These are phyloP conservation scores for Penicillium hesseltinei DNA, from an alignment of 2,329 filamentous ascomycete species.

Conservation along the genomic window DNA sequence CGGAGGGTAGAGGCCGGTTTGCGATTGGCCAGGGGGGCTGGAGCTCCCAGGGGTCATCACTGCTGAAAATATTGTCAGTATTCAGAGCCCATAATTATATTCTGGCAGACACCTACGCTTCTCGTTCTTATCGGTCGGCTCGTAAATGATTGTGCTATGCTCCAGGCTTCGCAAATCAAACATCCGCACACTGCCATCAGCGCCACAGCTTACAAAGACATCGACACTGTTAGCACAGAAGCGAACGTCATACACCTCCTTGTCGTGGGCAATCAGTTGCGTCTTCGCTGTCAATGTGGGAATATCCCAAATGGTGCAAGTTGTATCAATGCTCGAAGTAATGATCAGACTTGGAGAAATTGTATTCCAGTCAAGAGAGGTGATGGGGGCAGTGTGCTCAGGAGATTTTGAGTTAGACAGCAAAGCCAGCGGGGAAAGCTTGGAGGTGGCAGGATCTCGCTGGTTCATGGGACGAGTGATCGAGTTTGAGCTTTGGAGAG, in stretches of 20 bases:
- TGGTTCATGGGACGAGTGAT: slow-evolving; percentile 66
- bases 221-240: slow-evolving; percentile 99
- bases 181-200: slow-evolving; percentile 97
- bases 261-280: slow-evolving; percentile 96
- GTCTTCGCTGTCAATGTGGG: slow-evolving; percentile 97
- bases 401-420: slow-evolving; percentile 98
- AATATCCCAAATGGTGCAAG: slow-evolving; percentile 99
- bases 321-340: slow-evolving; percentile 97
- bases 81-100: background rate
- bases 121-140: slow-evolving; percentile 82
- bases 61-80: slow-evolving; percentile 18
- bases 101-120: slow-evolving; percentile 52
- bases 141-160: slow-evolving; percentile 98
- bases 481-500: slow-evolving; percentile 61
- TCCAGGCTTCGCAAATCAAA: slow-evolving; percentile 95
- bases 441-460: slow-evolving; percentile 63
- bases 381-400: slow-evolving; percentile 94
- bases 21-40: slow-evolving; percentile 71
- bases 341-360: slow-evolving; percentile 96
- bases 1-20: slow-evolving; percentile 56
- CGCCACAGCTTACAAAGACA: slow-evolving; percentile 95
- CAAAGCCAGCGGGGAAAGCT: slow-evolving; percentile 87
- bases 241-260: slow-evolving; percentile 96
- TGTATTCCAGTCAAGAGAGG: slow-evolving; percentile 96
- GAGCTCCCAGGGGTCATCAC: slow-evolving; percentile 54